Evolutionary conservation across 164 flowering plant species (phyloP), one percentile per base, ranked within the genome.

Genomic region (Annona cherimola): DNA sequence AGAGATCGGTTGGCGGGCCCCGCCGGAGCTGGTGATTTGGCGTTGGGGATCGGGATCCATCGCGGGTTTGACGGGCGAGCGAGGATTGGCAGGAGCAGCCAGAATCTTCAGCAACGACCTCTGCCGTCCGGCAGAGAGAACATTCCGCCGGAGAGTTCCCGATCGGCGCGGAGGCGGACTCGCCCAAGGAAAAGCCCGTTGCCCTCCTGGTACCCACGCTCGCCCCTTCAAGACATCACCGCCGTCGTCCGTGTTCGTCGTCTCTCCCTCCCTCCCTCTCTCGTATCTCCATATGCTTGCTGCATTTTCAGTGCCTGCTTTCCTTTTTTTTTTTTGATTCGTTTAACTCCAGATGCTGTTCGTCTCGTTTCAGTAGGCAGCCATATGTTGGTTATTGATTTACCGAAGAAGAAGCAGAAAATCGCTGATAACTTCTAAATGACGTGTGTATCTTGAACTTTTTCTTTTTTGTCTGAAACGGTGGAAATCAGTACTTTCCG

Each of bases 151-250:
- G 72, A 69, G 0, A 71, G 74, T 71, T 42, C 57, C 9, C 42
- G 68, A 45, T 14, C 43, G 81, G 42, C 79, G 80, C 14, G 72
- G 75, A 7, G 68, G 71, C 71, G 82, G 35, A 75, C 76, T 4
- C 75, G 82, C 44, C 54, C 54, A 1, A 61, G 68, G 40, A 75
- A 46, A 42, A 80, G 80, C 57, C 76, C 75, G 16, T 75, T 90
- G 70, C 96, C 93, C 14, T 75, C 86, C 74, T 89, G 90, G 91
- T 89, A 89, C 73, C 91, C 93, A 4, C 81, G 94, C 70, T 83
- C 81, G 8, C 92, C 97, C 66, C 88, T 91, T 39, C 84, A 82
- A 0, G 97, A 91, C 62, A 77, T 89, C 45, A 89, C 91, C 42
- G 76, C 77, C 16, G 68, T 91, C 76, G 84, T 79, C 2, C 73